Evolutionary conservation across 257 asterid genomes (phyloP).

Genomic region (Fraxinus pennsylvanica): DNA sequence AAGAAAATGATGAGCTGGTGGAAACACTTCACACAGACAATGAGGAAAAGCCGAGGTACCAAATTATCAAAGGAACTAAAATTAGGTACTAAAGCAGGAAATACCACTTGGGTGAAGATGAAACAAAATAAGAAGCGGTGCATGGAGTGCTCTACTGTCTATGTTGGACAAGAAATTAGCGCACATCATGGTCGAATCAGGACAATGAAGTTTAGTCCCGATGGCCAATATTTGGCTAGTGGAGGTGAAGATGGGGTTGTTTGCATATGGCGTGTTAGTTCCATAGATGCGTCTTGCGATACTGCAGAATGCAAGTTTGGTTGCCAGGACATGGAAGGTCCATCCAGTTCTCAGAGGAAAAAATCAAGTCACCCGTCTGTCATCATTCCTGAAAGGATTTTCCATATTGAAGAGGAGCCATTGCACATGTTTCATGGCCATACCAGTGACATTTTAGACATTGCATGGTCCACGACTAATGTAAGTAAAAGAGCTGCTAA

Average conservation of each 20-base stretch:
- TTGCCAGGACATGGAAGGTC: slow-evolving; percentile 12
- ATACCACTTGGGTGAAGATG: slow-evolving; percentile 30
- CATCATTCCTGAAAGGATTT: slow-evolving; percentile 55
- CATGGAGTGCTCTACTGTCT: slow-evolving; percentile 56
- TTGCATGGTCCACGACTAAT: slow-evolving; percentile 85
- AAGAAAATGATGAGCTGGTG: slow-evolving; percentile 54
- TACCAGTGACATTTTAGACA: slow-evolving; percentile 57
- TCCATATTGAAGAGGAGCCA: slow-evolving; percentile 60
- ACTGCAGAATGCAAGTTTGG: slow-evolving; percentile 26
- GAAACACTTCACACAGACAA: slow-evolving; percentile 37
- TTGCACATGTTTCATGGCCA: slow-evolving; percentile 63
- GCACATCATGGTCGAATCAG: slow-evolving; percentile 66
- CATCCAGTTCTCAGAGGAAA: slow-evolving; percentile 20
- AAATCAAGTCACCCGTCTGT: slow-evolving; percentile 34
- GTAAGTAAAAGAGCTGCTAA: slow-evolving; percentile 40
- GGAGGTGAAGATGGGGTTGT: slow-evolving; percentile 85
- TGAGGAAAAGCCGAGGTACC: slow-evolving; percentile 32
- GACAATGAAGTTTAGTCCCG: slow-evolving; percentile 82
- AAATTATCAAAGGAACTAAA: slow-evolving; percentile 25
- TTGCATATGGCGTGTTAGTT: slow-evolving; percentile 59
- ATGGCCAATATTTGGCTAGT: slow-evolving; percentile 71
- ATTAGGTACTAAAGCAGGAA: slow-evolving; percentile 12
- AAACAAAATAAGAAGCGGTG: slow-evolving; percentile 45
- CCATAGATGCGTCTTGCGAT: slow-evolving; percentile 31
- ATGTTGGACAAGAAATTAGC: slow-evolving; percentile 51